Evolutionary conservation across 805 yeast genomes (phyloP).

Genomic region (Grigorovia transvaalensis): DNA sequence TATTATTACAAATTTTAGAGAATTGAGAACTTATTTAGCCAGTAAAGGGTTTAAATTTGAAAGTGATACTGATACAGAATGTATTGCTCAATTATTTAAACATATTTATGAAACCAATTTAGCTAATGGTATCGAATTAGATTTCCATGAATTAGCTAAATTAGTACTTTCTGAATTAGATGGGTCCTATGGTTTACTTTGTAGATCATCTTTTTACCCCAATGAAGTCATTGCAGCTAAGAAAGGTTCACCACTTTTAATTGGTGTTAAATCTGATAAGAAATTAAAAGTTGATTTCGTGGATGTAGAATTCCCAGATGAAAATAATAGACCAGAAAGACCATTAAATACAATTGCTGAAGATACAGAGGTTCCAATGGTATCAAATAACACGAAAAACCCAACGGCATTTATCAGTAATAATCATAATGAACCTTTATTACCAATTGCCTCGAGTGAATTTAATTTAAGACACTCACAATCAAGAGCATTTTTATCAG

Average conservation of each 20-base stretch:
- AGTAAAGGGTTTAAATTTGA: slow-evolving; percentile 76
- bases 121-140: slow-evolving; percentile 66
- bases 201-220: slow-evolving; percentile 86
- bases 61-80: slow-evolving; percentile 95
- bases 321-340: slow-evolving; percentile 27
- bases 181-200: slow-evolving; percentile 94
- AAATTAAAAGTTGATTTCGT: slow-evolving; percentile 96
- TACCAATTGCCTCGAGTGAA: slow-evolving; percentile 49
- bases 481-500: slow-evolving; percentile 93
- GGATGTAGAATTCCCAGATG: slow-evolving; percentile 92
- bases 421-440: slow-evolving; percentile 18
- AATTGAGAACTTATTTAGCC: slow-evolving; percentile 68
- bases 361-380: slow-evolving; percentile 1
- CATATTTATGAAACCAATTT: slow-evolving; percentile 73
- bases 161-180: slow-evolving; percentile 86
- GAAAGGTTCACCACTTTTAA: slow-evolving; percentile 93
- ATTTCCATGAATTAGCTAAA: slow-evolving; percentile 86
- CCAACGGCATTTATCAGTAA: slow-evolving; percentile 6
- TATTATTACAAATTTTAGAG: slow-evolving; percentile 92
- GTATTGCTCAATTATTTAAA: slow-evolving; percentile 90
- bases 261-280: slow-evolving; percentile 94
- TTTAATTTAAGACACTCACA: slow-evolving; percentile 69
- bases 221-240: slow-evolving; percentile 94
- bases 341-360: slow-evolving; percentile 18
- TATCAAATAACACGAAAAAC: slow-evolving; percentile 4